Evolutionary conservation across 306 rosid genomes (phyloP).

Genomic region (Vachellia pachyceras): DNA sequence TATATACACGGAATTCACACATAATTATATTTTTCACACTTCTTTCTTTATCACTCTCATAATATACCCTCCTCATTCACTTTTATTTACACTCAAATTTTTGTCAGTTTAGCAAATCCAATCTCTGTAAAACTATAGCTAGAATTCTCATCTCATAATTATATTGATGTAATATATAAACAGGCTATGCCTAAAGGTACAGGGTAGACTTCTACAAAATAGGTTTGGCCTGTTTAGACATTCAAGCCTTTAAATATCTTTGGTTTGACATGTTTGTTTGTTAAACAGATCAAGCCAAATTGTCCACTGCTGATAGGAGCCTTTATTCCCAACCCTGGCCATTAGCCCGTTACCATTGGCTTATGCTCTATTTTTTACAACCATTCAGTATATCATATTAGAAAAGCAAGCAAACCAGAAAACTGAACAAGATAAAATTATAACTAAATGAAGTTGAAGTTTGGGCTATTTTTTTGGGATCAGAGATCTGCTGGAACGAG

Average conservation of each 20-base stretch:
- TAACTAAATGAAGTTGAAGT: constrained; percentile 1
- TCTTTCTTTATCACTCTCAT: background rate
- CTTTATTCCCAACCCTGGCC: too few species aligned
- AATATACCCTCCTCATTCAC: background rate
- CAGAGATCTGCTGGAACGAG: background rate
- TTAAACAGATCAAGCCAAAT: too few species aligned
- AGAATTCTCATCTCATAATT: too few species aligned
- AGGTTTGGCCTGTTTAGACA: too few species aligned
- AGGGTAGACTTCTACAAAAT: too few species aligned
- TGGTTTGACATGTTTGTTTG: too few species aligned
- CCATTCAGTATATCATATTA: background rate
- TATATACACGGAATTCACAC: background rate
- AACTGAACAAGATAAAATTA: background rate
- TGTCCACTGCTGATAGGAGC: too few species aligned
- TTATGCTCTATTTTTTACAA: background rate
- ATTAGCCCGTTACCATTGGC: background rate
- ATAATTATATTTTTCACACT: background rate
- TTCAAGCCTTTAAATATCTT: too few species aligned
- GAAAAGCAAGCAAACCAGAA: background rate
- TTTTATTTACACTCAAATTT: background rate
- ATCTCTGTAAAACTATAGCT: background rate
- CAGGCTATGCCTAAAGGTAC: too few species aligned
- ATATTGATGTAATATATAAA: too few species aligned
- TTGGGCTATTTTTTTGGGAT: background rate
- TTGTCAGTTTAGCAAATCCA: background rate